Evolutionary conservation across 805 yeast species (phyloP).

Genomic region (Cyberlindnera euphorbiae): DNA sequence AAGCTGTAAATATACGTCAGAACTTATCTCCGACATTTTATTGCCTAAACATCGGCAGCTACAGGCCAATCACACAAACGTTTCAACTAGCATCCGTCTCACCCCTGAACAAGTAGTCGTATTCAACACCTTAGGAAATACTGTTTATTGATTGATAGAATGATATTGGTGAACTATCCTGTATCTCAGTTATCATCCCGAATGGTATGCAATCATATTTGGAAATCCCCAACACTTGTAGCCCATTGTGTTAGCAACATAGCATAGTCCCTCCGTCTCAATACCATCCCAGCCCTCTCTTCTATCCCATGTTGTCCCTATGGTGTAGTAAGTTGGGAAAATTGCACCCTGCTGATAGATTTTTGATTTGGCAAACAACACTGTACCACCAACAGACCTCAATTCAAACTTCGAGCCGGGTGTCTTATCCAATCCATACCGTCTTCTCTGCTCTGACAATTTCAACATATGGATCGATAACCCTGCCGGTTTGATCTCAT

Average conservation of each 20-base stretch:
- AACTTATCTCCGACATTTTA: too few relatives aligned
- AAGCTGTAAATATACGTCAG: too few relatives aligned
- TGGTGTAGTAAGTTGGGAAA: constrained; percentile 41
- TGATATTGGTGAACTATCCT: too few relatives aligned
- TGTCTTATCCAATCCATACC: constrained; percentile 8
- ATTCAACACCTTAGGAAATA: too few relatives aligned
- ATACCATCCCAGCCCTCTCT: constrained; percentile 50
- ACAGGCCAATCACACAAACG: too few relatives aligned
- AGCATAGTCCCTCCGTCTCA: constrained; percentile 51
- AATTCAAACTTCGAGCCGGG: constrained; percentile 17
- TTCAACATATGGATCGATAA: constrained; percentile 13
- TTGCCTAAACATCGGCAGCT: too few relatives aligned
- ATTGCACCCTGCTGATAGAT: constrained; percentile 41
- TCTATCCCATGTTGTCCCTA: constrained; percentile 43
- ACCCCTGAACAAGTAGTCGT: too few relatives aligned
- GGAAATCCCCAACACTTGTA: constrained; percentile 49
- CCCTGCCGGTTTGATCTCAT: constrained; percentile 14
- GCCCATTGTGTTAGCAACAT: constrained; percentile 39
- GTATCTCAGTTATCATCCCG: not conserved
- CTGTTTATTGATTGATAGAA: too few relatives aligned
- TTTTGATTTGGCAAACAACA: constrained; percentile 39
- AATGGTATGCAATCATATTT: constrained; percentile 26
- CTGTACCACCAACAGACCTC: constrained; percentile 50
- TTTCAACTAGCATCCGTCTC: too few relatives aligned
- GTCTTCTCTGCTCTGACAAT: constrained; percentile 8